Base-by-base conservation (phyloP, 192 early-diverging fungal species). In the Coemansia sp. region DNA sequence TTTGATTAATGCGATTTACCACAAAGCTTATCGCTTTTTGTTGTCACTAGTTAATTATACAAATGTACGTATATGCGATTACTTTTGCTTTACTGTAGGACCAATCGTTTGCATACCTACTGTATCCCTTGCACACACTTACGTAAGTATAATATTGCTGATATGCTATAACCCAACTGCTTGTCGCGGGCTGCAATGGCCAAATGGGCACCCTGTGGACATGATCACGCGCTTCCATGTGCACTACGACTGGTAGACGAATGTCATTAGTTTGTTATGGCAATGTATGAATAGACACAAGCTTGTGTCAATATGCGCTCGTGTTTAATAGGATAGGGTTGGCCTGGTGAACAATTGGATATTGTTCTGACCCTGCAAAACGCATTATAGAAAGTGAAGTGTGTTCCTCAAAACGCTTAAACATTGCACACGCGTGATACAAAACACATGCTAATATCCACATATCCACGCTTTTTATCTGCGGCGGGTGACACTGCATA, bases 31-130 rank as follows among this genome's bases (percentile, higher is more conserved):
- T 29, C 27, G 27, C 27, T 4, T 29, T 29, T 41, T 41, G 39
- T 41, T 41, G 39, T 15, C 39, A 41, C 39, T 3, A 41, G 39
- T 10, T 41, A 41, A 41, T 10, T 14, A 41, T 15, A 15, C 39
- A 41, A 6, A 22, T 25, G 23, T 52, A 5, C 6, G 1, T 29
- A 29, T 29, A 29, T 29, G 27, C 27, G 4, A 29, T 52, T 19
- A 23, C 21, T 22, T 22, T 11, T 52, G 50, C 38, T 25, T 6
- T 57, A 19, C 7, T 60, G 58, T 67, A 67, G 60, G 76, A 73
- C 27, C 67, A 73, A 45, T 79, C 76, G 38, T 79, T 79, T 73
- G 76, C 67, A 38, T 58, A 79, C 38, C 61, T 79, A 11, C 52
- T 79, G 17, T 60, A 73, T 57, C 72, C 71, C 14, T 49, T 73